phyloP scores from a whole-genome alignment of 805 yeast species.

The Jamesozyma rosinii region DNA sequence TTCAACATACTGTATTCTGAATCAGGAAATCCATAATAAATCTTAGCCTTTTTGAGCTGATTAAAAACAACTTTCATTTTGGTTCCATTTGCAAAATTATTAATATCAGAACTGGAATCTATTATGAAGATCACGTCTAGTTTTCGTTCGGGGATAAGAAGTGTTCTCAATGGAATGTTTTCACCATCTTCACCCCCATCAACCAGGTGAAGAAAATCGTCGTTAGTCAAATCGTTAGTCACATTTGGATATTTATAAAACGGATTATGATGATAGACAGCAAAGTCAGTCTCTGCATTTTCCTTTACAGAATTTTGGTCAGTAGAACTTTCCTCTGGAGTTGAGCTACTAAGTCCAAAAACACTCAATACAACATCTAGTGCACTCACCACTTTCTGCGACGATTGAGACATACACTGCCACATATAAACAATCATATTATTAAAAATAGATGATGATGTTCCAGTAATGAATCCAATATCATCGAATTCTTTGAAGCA shows the following conservation, averaged over 20 bases:
- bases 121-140: constrained; percentile 57
- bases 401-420: constrained; percentile 29
- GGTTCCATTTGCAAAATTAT: constrained; percentile 54
- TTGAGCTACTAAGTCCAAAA: constrained; percentile 14
- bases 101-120: constrained; percentile 46
- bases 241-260: constrained; percentile 33
- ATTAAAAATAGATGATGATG: constrained; percentile 57
- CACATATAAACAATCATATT: constrained; percentile 43
- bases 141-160: constrained; percentile 50
- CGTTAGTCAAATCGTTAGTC: constrained; percentile 19
- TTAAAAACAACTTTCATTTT: constrained; percentile 35
- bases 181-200: constrained; percentile 79
- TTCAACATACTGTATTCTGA: neutral
- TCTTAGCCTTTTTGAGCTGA: constrained; percentile 5
- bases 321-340: neutral
- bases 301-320: neutral
- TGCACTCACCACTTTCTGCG: constrained; percentile 30
- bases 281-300: constrained; percentile 38
- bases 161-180: constrained; percentile 59
- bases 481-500: constrained; percentile 51
- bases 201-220: constrained; percentile 38
- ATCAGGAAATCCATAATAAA: constrained; percentile 14
- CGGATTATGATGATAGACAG: constrained; percentile 54
- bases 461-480: constrained; percentile 50
- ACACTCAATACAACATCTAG: constrained; percentile 26